Evolutionary conservation across 2,329 filamentous ascomycete species (phyloP), one percentile per base, ranked within the genome.

Genomic region (Talaromyces verruculosus): DNA sequence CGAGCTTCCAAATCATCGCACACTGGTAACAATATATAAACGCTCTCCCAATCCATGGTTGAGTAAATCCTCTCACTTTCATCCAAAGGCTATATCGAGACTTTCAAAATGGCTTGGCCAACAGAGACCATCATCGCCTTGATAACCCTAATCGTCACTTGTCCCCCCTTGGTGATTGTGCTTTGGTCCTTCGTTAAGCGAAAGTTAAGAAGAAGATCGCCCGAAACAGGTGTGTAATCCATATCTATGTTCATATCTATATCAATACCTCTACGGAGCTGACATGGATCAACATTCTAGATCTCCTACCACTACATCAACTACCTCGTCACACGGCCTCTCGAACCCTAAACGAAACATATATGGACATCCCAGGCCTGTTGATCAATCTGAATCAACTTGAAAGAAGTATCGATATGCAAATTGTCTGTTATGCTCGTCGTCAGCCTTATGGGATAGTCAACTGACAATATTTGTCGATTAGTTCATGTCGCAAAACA

Each of bases 351-450:
- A 43, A 17, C 15, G 37, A 33, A 5, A 4, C 45, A 2, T 15
- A 41, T 19, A 43, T 28, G 22, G 7, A 45, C 13, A 33, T 41
- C 1, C 35, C 33, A 5, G 37, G 39, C 25, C 37, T 65, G 25
- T 15, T 60, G 37, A 45, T 60, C 57, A 41, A 60, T 28, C 35
- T 60, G 2, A 60, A 41, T 15, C 57, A 7, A n/a, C 15, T 41
- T 30, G 57, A 60, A 60, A 10, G 39, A 5, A 60, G 57, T 17
- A 43, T 19, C 39, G 57, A 60, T 22, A 60, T 60, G 57, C 19
- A 60, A 45, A 60, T 60, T 43, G 57, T 60, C 45, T 5, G 57
- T 60, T 15, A 5, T 28, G 2, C 22, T 22, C 35, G 13, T 19
- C n/a, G 8, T 19, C 25, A 17, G 33, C 33, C 53, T 15, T 15